A percentile compares a stretch with the other conserved stretches of the same genome.
phyloP scores from a whole-genome alignment of 2,329 filamentous ascomycete species.

The Lasiodiplodia theobromae region DNA sequence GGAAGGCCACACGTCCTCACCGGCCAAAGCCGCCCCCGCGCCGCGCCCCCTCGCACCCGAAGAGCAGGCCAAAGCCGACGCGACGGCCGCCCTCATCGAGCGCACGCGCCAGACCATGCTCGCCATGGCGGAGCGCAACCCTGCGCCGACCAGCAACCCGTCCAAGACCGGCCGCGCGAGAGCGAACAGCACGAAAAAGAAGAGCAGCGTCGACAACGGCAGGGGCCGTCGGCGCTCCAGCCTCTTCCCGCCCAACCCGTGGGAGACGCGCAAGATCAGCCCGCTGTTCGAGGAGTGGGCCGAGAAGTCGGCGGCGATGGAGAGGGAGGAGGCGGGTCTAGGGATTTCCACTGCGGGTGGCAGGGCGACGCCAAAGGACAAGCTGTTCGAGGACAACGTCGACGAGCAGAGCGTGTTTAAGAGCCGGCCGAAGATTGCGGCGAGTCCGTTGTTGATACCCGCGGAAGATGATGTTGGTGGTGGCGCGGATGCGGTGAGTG shows the following conservation, averaged over 20 bases:
- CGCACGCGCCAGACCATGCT: conserved; percentile 85
- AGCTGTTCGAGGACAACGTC: conserved; percentile 36
- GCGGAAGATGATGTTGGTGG: conserved; percentile 24
- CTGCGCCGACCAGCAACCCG: conserved; percentile 29
- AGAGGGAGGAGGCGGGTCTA: not conserved
- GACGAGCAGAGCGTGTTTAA: conserved; percentile 77
- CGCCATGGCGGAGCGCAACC: conserved; percentile 54
- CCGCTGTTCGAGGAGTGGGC: conserved; percentile 34
- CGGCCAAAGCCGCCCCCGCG: conserved; percentile 27
- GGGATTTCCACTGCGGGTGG: not conserved
- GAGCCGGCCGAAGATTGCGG: conserved; percentile 79
- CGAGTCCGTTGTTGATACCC: conserved; percentile 67
- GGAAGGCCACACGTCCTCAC: conserved; percentile 39
- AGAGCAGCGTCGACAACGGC: conserved; percentile 40
- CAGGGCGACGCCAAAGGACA: conserved; percentile 22
- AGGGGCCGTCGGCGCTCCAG: not conserved
- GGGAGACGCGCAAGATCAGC: conserved; percentile 55
- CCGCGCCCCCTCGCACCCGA: conserved; percentile 36
- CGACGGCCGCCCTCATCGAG: conserved; percentile 64
- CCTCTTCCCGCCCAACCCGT: conserved; percentile 62
- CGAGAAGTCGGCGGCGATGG: not conserved
- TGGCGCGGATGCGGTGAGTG: conserved; percentile 19
- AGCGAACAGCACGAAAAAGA: not conserved
- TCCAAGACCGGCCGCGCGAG: not conserved
- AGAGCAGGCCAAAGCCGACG: conserved; percentile 40